Base-by-base conservation (phyloP, 331 rosid genomes). In the Spiraea crenata region DNA sequence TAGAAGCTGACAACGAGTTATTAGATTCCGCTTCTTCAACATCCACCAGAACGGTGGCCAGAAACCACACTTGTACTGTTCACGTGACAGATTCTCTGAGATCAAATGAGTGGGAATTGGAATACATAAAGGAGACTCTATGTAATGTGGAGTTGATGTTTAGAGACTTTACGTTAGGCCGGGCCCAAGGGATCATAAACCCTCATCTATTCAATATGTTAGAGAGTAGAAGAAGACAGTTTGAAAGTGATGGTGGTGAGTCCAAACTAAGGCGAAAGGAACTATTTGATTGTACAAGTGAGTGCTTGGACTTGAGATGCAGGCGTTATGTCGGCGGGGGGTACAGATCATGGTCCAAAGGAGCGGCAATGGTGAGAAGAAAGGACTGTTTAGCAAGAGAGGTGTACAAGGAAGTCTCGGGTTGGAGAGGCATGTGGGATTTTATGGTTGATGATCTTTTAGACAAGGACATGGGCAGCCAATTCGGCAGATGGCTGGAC, bases 371-470 rank as follows among this genome's bases (percentile, higher is more conserved):
- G 82, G 81, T 91, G 84, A 84, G 76, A 77, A 84, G 92, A 71
- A 87, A 85, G 40, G 96, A 87, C 45, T 71, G 71, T 82, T 77
- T 93, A 77, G 86, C 90, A 37, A 85, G 83, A 69, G 91, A 89
- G 57, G 76, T 93, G 67, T 84, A 80, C 72, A 89, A 89, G 74
- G 97, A 93, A 75, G 82, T 93, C 69, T 83, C 77, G 15, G 78
- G 82, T 60, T 91, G 87, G 90, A 83, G 58, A 39, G 90, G 78
- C 73, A 69, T 85, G 97, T 83, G 90, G 44, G 95, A 90, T 61
- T 84, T 87, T 44, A 90, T 89, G 96, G 98, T 93, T 1, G 97
- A 91, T 64, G 97, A 89, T 69, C 92, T 93, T 46, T 96, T 93
- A 74, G 91, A 82, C 77, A 87, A 83, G 77, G 99, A 93, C 82